Evolutionary conservation across 352 stramenopile genomes (phyloP), one percentile per base, ranked within the genome.

Genomic region (Phytophthora lateralis): DNA sequence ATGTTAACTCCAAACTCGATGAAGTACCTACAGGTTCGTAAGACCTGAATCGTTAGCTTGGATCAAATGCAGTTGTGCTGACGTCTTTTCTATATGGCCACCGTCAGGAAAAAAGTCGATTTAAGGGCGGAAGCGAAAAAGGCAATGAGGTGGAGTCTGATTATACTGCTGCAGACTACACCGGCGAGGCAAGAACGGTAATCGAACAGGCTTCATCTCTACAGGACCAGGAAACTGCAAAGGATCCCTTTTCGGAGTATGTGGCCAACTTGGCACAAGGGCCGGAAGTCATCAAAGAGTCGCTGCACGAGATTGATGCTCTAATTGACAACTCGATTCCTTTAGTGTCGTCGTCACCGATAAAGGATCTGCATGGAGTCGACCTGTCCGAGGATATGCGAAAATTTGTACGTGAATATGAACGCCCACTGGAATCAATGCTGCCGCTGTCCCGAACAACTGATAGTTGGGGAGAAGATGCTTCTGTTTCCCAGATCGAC

Each of bases 1-100:
- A 70, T 72, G 18, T 87, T 82, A 52, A 93, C 81, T 4, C 84
- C 84, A 0, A 93, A 90, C 52, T 88, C 81, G 34, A 57, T 90
- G 37, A 91, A 86, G 52, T 69, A 89, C 59, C 55, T 93, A 3
- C 81, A 91, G 78, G 83, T 89, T 57, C 29, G 66, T 54, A 9
- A 52, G 15, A 35, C 6, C 11, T 44, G 24, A 2, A 30, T 44
- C 27, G 9, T 51, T 43, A 6, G 24, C 14, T 41, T 18, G 14
- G 35, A n/a, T 8, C 35, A 18, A 41, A 18, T 8, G 26, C 26
- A 30, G 26, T 1, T 41, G 35, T 18, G 35, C 35, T 41, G 35
- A 41, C 35, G 35, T 41, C 35, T 24, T 24, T 24, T 3, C 21
- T 24, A 24, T 24, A 4, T 18, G 6, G 6, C 53, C 11, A n/a